Evolutionary conservation across 768 basidiomycete species (phyloP).

Genomic region (Bullera alba): DNA sequence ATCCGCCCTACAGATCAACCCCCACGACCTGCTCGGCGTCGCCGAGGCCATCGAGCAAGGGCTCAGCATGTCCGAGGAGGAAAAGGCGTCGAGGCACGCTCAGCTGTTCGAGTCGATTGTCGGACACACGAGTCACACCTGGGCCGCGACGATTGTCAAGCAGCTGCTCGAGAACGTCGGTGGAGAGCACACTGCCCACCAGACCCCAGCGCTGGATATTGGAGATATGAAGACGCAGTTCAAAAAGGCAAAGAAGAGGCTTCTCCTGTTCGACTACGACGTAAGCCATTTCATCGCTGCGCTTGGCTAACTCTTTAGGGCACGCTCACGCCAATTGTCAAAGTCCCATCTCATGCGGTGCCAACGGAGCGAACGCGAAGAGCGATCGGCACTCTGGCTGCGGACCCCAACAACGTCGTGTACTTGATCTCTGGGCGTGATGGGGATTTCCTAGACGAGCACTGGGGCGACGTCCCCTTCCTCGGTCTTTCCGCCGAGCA

Average conservation of each 20-base stretch:
- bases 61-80: constrained; percentile 67
- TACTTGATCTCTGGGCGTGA: constrained; percentile 98
- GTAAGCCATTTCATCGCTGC: constrained; percentile 51
- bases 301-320: constrained; percentile 53
- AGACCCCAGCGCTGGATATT: constrained; percentile 75
- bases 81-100: constrained; percentile 67
- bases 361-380: constrained; percentile 68
- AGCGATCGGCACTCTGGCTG: constrained; percentile 63
- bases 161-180: constrained; percentile 78
- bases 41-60: constrained; percentile 84
- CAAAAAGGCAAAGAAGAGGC: constrained; percentile 63
- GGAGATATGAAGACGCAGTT: constrained; percentile 59
- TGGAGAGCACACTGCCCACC: constrained; percentile 66
- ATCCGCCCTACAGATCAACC: constrained; percentile 84
- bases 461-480: constrained; percentile 72
- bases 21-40: constrained; percentile 90
- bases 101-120: constrained; percentile 74
- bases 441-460: constrained; percentile 80
- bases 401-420: constrained; percentile 81
- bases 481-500: constrained; percentile 95
- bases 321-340: constrained; percentile 94
- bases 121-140: constrained; percentile 88
- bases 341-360: constrained; percentile 76
- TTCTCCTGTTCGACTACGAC: constrained; percentile 95
- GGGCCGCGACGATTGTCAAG: constrained; percentile 84